Base-by-base conservation (phyloP, 257 asterid species). In the Ilex aquifolium region DNA sequence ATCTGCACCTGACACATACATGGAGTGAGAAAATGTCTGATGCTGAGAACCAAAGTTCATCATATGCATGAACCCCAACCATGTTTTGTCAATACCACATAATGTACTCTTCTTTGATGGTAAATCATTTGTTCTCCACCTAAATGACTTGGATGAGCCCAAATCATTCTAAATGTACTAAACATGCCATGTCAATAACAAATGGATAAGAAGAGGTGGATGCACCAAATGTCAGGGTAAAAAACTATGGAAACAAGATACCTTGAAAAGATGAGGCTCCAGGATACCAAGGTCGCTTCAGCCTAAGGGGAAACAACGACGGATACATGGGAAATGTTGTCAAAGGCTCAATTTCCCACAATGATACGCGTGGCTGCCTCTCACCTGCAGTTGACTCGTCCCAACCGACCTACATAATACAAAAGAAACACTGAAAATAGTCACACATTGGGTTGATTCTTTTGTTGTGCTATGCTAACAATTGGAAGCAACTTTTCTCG, bases 381-480 rank as follows among this genome's bases (percentile, higher is more conserved):
- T 92, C 99, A 30, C 99, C 97, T 30, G 96, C 96, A 49, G 97
- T 89, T 13, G 99, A 92, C 79, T 92, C 99, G 63, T 92, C 99
- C 99, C 99, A 92, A 36, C 97, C 99, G 31, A 92, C 99, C 99
- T 92, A 73, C 59, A 71, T 46, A 15, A 63, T 44, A 65, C 29
- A 51, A 16, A 3, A 61, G 31, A 30, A 60, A 44, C 15, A 51
- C 14, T 58, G 50, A 54, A 16, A 32, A 32, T 44, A 44, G 46
- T 21, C 27, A 39, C 32, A 57, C 42, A 36, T 4, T 36, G 5
- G 8, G 0, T 8, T 8, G 8, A 36, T 36, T 0, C 5, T 36
- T 36, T 36, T 36, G 8, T 8, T 36, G 2, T 36, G 42, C 42
- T 36, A 36, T 36, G 7, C 5, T 36, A 4, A 36, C 8, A 36